phyloP scores from a whole-genome alignment of 257 asterid genomes.

The Salvia hispanica region DNA sequence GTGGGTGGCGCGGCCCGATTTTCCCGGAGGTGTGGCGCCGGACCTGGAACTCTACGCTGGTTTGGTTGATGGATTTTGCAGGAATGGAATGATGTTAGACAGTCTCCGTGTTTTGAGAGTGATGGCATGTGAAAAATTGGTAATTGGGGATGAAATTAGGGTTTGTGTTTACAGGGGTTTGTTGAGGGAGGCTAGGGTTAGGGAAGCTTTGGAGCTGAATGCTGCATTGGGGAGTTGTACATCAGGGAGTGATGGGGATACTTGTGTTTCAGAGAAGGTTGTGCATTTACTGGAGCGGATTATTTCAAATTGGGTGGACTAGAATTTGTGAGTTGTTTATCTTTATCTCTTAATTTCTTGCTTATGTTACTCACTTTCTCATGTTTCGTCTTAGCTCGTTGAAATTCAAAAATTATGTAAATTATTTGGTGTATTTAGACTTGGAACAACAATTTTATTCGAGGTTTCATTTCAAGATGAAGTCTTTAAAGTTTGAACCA shows the following conservation, averaged over 20 bases:
- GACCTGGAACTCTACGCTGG: slow-evolving; percentile 40
- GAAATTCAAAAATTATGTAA: slow-evolving; percentile 1
- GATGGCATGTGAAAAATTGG: slow-evolving; percentile 46
- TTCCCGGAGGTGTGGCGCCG: slow-evolving; percentile 34
- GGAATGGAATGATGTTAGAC: slow-evolving; percentile 45
- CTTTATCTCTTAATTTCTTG: background rate
- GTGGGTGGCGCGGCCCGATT: slow-evolving; percentile 56
- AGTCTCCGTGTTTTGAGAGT: slow-evolving; percentile 49
- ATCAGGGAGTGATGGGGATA: slow-evolving; percentile 33
- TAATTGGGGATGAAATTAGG: slow-evolving; percentile 41
- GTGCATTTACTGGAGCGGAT: slow-evolving; percentile 43
- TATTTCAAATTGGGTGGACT: slow-evolving; percentile 52
- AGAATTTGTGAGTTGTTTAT: slow-evolving; percentile 21
- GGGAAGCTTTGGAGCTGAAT: slow-evolving; percentile 50
- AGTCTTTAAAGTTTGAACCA: too few relatives aligned
- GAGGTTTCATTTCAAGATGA: too few relatives aligned
- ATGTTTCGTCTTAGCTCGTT: background rate
- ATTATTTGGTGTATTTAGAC: background rate
- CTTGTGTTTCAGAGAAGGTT: slow-evolving; percentile 29
- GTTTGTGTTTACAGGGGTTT: slow-evolving; percentile 45
- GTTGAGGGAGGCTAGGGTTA: slow-evolving; percentile 67
- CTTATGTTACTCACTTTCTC: background rate
- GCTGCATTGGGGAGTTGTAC: slow-evolving; percentile 38
- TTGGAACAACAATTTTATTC: too few relatives aligned
- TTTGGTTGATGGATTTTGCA: slow-evolving; percentile 53